Evolutionary conservation across 345 rosid species (phyloP).

Genomic region (Ailanthus altissimus): DNA sequence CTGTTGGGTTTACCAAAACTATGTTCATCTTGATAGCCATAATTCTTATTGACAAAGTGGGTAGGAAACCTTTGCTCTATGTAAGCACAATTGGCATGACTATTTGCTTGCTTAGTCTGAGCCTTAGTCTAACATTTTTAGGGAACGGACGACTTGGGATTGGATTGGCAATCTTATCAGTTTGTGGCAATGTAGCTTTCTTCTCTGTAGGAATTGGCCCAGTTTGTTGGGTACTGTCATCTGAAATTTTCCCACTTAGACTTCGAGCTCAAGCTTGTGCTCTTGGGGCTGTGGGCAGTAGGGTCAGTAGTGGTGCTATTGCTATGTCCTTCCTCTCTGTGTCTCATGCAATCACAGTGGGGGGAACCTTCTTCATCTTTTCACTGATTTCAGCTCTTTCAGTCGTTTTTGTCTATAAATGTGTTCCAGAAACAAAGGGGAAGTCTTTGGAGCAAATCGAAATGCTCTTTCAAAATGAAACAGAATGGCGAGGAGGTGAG

Average conservation of each 20-base stretch:
- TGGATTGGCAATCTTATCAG: conserved; percentile 40
- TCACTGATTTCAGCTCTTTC: conserved; percentile 46
- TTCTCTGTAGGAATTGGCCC: conserved; percentile 71
- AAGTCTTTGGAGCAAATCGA: conserved; percentile 70
- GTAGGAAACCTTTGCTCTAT: conserved; percentile 66
- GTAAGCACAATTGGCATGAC: conserved; percentile 70
- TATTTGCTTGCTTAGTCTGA: conserved; percentile 47
- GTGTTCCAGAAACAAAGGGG: conserved; percentile 72
- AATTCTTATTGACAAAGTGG: conserved; percentile 53
- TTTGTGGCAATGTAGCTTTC: conserved; percentile 65
- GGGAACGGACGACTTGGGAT: conserved; percentile 39
- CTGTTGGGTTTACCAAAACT: conserved; percentile 67
- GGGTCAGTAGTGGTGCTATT: conserved; percentile 61
- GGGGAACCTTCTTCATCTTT: conserved; percentile 61
- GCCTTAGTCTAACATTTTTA: conserved; percentile 39
- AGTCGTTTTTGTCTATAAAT: conserved; percentile 42
- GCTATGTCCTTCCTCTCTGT: conserved; percentile 72
- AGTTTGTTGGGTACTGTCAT: conserved; percentile 57
- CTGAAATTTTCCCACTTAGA: conserved; percentile 66
- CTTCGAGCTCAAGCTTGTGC: conserved; percentile 70
- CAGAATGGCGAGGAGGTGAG: conserved; percentile 34
- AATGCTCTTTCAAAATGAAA: conserved; percentile 41
- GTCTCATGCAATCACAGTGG: conserved; percentile 47
- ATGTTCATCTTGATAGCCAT: conserved; percentile 57
- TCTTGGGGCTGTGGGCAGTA: conserved; percentile 57